A percentile compares a stretch with the other conserved stretches of the same genome.
These are phyloP conservation scores for Corrigiola litoralis DNA, from an alignment of 179 eudicot genomes.

Conservation along the genomic window DNA sequence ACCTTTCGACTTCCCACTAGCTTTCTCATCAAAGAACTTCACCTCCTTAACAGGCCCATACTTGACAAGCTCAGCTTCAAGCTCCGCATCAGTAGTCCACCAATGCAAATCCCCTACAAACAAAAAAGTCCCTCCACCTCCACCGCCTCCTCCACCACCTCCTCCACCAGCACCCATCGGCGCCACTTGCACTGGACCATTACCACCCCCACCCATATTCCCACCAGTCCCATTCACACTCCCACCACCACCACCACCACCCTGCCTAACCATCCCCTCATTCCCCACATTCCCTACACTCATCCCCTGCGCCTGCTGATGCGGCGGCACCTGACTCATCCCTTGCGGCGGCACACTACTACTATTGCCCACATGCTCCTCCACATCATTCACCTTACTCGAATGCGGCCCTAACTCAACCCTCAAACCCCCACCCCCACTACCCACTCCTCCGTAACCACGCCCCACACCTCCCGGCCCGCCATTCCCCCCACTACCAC, in stretches of 20 bases:
- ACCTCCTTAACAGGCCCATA: slow-evolving; percentile 85
- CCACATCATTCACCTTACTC: slow-evolving; percentile 41
- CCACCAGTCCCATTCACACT: slow-evolving; percentile 42
- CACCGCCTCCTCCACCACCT: slow-evolving; percentile 34
- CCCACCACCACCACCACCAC: slow-evolving; percentile 46
- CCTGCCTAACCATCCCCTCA: slow-evolving; percentile 44
- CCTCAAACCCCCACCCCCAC: slow-evolving; percentile 48
- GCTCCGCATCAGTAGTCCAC: slow-evolving; percentile 96
- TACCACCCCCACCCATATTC: slow-evolving; percentile 27
- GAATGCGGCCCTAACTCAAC: slow-evolving; percentile 50
- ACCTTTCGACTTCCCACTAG: slow-evolving; percentile 92
- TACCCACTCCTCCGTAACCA: slow-evolving; percentile 32
- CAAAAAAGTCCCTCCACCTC: slow-evolving; percentile 39
- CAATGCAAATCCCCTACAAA: slow-evolving; percentile 94
- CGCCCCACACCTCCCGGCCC: slow-evolving; percentile 15
- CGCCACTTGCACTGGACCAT: slow-evolving; percentile 20
- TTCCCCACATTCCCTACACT: slow-evolving; percentile 34
- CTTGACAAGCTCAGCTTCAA: slow-evolving; percentile 60
- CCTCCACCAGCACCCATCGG: slow-evolving; percentile 28
- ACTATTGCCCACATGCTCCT: slow-evolving; percentile 27
- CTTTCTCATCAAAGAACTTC: slow-evolving; percentile 82
- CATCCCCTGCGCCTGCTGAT: slow-evolving; percentile 30
- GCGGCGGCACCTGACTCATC: slow-evolving; percentile 33
- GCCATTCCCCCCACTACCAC: slow-evolving; percentile 27
- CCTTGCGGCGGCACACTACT: slow-evolving; percentile 32